Evolutionary conservation across 2,329 filamentous ascomycete species (phyloP).

Genomic region (Chlorencoelia australis): DNA sequence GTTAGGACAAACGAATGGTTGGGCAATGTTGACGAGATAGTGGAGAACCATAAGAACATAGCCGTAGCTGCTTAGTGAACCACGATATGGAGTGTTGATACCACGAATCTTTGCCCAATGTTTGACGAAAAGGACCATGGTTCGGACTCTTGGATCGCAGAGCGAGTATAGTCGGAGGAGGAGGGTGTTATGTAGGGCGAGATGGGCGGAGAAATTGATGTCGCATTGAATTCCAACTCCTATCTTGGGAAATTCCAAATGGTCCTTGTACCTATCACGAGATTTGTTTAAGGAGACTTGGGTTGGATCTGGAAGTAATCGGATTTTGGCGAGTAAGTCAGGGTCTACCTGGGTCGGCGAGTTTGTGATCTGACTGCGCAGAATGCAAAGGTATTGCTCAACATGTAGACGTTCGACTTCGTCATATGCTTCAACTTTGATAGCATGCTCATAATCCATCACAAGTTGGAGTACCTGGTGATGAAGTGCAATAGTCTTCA

Average conservation of each 20-base stretch:
- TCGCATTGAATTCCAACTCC: conserved; percentile 80
- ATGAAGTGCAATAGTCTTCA: conserved; percentile 29
- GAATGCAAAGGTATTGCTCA: conserved; percentile 39
- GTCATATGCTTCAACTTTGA: conserved; percentile 39
- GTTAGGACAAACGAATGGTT: conserved; percentile 77
- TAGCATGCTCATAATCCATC: conserved; percentile 42
- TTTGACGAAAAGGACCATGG: conserved; percentile 79
- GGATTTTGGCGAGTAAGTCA: conserved; percentile 17
- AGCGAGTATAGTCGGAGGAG: conserved; percentile 76
- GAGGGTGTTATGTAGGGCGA: conserved; percentile 74
- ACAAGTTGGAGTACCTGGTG: conserved; percentile 49
- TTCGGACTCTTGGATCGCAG: conserved; percentile 66
- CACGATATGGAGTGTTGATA: conserved; percentile 79
- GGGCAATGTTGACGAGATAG: conserved; percentile 73
- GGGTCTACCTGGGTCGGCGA: conserved; percentile 21
- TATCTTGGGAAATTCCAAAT: conserved; percentile 66
- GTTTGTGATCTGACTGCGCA: conserved; percentile 29
- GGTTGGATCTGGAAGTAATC: conserved; percentile 29
- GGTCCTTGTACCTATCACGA: conserved; percentile 44
- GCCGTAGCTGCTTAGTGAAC: conserved; percentile 80
- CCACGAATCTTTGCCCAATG: conserved; percentile 78
- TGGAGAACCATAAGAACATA: conserved; percentile 90
- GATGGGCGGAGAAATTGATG: conserved; percentile 80
- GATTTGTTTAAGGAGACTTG: conserved; percentile 39
- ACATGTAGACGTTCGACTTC: conserved; percentile 30